These are phyloP conservation scores for Durotheca rogersii DNA, from an alignment of 495 filamentous ascomycete species.

Conservation along the genomic window DNA sequence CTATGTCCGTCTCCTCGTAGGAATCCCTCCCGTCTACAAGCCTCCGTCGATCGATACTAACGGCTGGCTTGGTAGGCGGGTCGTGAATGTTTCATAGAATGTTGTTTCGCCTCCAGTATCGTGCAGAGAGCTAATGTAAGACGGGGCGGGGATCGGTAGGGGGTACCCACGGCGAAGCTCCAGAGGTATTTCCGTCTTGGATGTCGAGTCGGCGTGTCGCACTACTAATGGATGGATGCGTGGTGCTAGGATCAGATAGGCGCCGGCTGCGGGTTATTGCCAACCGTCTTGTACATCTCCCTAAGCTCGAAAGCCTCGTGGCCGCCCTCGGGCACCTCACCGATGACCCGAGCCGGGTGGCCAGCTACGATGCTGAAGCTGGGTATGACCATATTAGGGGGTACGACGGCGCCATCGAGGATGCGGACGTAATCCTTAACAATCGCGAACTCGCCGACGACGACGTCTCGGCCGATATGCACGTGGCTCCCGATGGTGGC, in stretches of 20 bases:
- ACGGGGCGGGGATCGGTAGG: too few species aligned
- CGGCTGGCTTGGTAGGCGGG: too few species aligned
- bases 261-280: constrained; percentile 49
- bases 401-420: constrained; percentile 77
- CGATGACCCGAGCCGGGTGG: constrained; percentile 75
- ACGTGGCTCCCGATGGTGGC: constrained; percentile 80
- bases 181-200: too few species aligned
- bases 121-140: too few species aligned
- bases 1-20: too few species aligned
- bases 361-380: constrained; percentile 85
- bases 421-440: constrained; percentile 88
- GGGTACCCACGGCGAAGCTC: too few species aligned
- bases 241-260: constrained; percentile 34
- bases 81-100: too few species aligned
- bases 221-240: background rate
- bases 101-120: too few species aligned
- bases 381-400: constrained; percentile 86
- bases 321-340: constrained; percentile 79
- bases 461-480: constrained; percentile 69
- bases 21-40: too few species aligned
- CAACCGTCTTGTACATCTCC: constrained; percentile 54
- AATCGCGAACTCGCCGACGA: constrained; percentile 80
- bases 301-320: constrained; percentile 60
- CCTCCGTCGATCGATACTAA: too few species aligned
- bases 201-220: background rate